Conservation (phyloP, 768 basidiomycete species). For the Kwoniella dejecticola region DNA sequence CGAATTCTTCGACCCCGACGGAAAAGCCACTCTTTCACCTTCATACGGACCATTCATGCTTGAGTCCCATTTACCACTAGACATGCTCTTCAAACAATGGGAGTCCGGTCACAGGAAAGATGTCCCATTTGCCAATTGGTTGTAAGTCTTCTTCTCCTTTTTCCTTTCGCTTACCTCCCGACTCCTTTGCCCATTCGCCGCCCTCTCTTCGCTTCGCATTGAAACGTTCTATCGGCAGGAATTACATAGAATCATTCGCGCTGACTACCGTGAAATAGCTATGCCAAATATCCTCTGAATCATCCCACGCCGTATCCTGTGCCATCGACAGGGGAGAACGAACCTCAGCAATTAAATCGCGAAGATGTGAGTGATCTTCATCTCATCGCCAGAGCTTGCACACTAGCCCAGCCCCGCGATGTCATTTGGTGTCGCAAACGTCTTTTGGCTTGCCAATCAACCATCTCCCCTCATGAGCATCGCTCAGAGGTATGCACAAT, state of each 20-base stretch:
- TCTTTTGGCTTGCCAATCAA: too few relatives aligned
- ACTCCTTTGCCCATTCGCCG: too few relatives aligned
- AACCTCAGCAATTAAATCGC: neutral
- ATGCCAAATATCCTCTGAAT: slow-evolving; percentile 1
- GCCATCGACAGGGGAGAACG: neutral
- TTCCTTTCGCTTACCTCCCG: too few relatives aligned
- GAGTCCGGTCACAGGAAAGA: neutral
- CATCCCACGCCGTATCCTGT: neutral
- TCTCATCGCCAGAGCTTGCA: too few relatives aligned
- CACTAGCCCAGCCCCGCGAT: too few relatives aligned
- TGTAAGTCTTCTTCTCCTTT: neutral
- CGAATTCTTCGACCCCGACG: neutral
- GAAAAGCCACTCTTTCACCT: neutral
- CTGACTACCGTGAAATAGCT: too few relatives aligned
- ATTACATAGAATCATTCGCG: too few relatives aligned
- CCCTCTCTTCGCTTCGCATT: too few relatives aligned
- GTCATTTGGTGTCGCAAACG: too few relatives aligned
- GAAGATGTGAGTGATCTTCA: slow-evolving; percentile 4
- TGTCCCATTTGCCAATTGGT: slow-evolving; percentile 1
- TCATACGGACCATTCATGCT: slow-evolving; percentile 1
- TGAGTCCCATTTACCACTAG: neutral
- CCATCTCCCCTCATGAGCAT: too few relatives aligned
- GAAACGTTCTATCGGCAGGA: too few relatives aligned
- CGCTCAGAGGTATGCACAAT: too few relatives aligned
- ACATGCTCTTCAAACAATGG: neutral